These are phyloP conservation scores for Protea cynaroides DNA, from an alignment of 164 flowering plant genomes.

Conservation along the genomic window DNA sequence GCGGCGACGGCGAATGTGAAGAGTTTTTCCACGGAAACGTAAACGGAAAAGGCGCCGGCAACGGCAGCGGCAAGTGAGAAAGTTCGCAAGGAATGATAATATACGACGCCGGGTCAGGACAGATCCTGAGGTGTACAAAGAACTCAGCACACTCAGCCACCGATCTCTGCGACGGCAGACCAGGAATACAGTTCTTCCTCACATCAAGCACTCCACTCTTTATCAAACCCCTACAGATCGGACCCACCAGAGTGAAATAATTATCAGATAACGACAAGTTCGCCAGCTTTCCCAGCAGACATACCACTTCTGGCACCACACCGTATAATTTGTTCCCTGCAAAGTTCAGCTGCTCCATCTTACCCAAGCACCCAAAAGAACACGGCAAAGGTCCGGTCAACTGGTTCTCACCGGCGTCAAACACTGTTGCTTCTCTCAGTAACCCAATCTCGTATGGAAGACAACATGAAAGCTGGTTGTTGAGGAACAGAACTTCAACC, in stretches of 20 bases:
- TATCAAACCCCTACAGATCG: conserved; percentile 22
- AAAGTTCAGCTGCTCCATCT: conserved; percentile 33
- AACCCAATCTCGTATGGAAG: conserved; percentile 54
- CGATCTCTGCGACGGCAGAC: conserved; percentile 23
- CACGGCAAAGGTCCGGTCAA: conserved; percentile 52
- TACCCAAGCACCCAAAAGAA: conserved; percentile 37
- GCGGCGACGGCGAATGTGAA: no score
- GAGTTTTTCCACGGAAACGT: not conserved
- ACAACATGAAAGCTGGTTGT: conserved; percentile 45
- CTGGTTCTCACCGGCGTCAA: conserved; percentile 37
- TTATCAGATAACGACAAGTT: conserved; percentile 26
- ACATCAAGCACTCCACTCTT: conserved; percentile 20
- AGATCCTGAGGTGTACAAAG: conserved; percentile 13
- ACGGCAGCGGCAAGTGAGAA: not conserved
- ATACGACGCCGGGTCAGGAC: conserved; percentile 7
- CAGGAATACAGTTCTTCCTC: conserved; percentile 25
- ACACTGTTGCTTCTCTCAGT: conserved; percentile 25
- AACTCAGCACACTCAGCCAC: conserved; percentile 19
- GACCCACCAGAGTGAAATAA: conserved; percentile 37
- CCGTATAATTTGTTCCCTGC: conserved; percentile 42
- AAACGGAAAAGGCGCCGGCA: not conserved
- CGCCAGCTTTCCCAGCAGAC: conserved; percentile 25
- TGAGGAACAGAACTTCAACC: conserved; percentile 39
- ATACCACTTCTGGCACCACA: conserved; percentile 41
- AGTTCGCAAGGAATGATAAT: conserved; percentile 17